A percentile compares a stretch with the other conserved stretches of the same genome.
phyloP scores from a whole-genome alignment of 805 yeast genomes.

The Yarrowia divulgata region DNA sequence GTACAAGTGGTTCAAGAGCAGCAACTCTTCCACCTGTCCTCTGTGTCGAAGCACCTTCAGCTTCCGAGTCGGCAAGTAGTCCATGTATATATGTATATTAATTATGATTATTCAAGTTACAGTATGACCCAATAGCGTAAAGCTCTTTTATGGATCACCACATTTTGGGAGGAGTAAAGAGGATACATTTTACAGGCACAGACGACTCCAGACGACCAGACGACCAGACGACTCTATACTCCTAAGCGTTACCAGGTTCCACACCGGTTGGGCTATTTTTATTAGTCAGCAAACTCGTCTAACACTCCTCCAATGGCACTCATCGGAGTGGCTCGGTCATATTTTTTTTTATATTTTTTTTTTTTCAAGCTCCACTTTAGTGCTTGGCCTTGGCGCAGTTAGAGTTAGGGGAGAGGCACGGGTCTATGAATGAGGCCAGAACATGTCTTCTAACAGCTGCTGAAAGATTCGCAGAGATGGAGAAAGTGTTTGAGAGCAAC shows the following conservation, averaged over 20 bases:
- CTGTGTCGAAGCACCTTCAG: constrained; percentile 76
- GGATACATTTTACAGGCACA: constrained; percentile 10
- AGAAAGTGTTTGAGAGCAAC: too few relatives aligned
- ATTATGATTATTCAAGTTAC: neutral
- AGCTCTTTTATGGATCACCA: neutral
- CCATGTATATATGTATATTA: constrained; percentile 8
- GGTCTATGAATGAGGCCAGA: too few relatives aligned
- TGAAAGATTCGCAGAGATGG: neutral
- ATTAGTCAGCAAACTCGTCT: too few relatives aligned
- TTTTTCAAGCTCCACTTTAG: constrained; percentile 4
- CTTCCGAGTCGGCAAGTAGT: constrained; percentile 43
- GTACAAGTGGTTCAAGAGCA: constrained; percentile 96
- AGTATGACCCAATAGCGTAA: too few relatives aligned
- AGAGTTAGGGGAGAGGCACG: neutral
- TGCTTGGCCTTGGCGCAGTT: constrained; percentile 14
- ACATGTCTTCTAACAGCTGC: too few relatives aligned
- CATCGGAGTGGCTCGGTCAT: neutral
- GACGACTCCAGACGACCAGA: too few relatives aligned
- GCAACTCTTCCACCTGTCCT: constrained; percentile 93
- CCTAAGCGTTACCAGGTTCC: too few relatives aligned
- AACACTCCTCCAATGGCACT: neutral
- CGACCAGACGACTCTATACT: too few relatives aligned
- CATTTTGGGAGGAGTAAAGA: constrained; percentile 9
- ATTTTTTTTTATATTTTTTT: too few relatives aligned
- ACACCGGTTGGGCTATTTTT: too few relatives aligned